Base-by-base conservation (phyloP, 2,329 filamentous ascomycete genomes). In the Sporothrix protearum region DNA sequence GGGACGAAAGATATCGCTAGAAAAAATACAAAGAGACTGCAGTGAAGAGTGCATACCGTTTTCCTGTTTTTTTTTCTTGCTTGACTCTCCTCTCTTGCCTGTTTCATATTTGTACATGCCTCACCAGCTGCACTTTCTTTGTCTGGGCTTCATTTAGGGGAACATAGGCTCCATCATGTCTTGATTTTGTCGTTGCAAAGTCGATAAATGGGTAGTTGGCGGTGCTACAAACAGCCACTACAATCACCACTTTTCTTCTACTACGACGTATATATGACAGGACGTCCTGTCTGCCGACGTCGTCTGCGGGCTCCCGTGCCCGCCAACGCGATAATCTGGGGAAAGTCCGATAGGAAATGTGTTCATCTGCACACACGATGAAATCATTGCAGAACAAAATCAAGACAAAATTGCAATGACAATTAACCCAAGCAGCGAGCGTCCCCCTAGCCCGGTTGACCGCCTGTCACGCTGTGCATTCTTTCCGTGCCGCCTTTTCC, bases 331-430 rank as follows among this genome's bases (percentile, higher is more conserved):
- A 36, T 16, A 67, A 25, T 67, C 64, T 51, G 64, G 64, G 45
- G 64, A 49, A 67, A 51, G 64, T 67, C 64, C 64, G 64, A 53
- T 28, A 49, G 53, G 8, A 30, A 57, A 33, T 33, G 25, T 19
- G 2, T 16, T 9, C 3, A 22, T 36, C 36, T 45, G 12, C 59
- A 7, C 36, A 25, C 2, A 63, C 4, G 36, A n/a, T 36, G 2
- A 33, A 30, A 30, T 10, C 55, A 33, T 36, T n/a, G 10, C 10
- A 57, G 6, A 59, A 6, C 36, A 45, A 14, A 16, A 3, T 63
- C 3, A 36, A n/a, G 36, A 36, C 16, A 22, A 4, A 33, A 28
- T 16, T 7, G 16, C 25, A 33, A 57, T 19, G n/a, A 30, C 51
- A 28, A n/a, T n/a, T n/a, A n/a, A n/a, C n/a, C n/a, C n/a, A n/a